Evolutionary conservation across 78 protist species (phyloP).

Genomic region (Thecamonas trahens): DNA sequence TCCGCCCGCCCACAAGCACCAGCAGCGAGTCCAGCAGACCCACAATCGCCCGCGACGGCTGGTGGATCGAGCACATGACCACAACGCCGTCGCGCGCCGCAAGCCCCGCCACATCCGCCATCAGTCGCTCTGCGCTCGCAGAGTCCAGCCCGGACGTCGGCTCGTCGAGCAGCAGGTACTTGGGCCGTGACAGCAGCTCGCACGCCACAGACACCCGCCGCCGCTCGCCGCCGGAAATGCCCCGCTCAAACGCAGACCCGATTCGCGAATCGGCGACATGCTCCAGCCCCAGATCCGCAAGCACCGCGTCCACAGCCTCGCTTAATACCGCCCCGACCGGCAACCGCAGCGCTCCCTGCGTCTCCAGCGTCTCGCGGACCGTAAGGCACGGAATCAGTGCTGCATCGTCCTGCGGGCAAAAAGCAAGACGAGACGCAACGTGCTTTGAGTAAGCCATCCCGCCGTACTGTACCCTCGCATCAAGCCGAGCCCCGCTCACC

Average conservation of each 20-base stretch:
- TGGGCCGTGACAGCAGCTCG: constrained; percentile 31
- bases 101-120: no score
- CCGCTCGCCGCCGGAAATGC: constrained; percentile 51
- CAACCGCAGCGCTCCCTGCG: constrained; percentile 28
- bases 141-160: constrained; percentile 51
- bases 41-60: no score
- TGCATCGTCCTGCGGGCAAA: not conserved
- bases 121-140: not conserved
- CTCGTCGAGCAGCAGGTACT: constrained; percentile 38
- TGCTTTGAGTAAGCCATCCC: no score
- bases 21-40: no score
- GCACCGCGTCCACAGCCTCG: constrained; percentile 7
- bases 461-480: no score
- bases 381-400: constrained; percentile 1
- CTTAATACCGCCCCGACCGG: not conserved
- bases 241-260: constrained; percentile 26
- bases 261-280: not conserved
- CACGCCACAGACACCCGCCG: constrained; percentile 7
- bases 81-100: no score
- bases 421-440: no score
- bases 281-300: not conserved
- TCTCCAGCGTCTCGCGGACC: constrained; percentile 18
- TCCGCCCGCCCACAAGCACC: no score
- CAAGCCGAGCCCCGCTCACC: no score
- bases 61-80: no score